Conservation (phyloP, 1,284 basidiomycete genomes). For the Amylostereum chailletii region DNA sequence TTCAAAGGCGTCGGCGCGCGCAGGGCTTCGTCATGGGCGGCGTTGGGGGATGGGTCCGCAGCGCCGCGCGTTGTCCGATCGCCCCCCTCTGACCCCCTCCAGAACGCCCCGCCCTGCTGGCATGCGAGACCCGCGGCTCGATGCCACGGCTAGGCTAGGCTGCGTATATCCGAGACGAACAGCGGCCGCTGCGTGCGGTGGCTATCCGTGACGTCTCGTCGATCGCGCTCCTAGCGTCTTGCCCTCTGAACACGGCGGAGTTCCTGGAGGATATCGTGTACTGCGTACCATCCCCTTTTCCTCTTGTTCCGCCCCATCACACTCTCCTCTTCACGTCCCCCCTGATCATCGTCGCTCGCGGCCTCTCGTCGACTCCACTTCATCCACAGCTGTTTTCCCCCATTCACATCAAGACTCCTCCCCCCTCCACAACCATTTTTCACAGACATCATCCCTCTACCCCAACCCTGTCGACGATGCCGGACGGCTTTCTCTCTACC, state of each 20-base stretch:
- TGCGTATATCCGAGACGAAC: slow-evolving; percentile 14
- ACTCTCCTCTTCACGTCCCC: background rate
- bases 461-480: background rate
- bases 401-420: background rate
- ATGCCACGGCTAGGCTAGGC: slow-evolving; percentile 31
- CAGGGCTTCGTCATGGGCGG: slow-evolving; percentile 17
- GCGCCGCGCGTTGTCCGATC: slow-evolving; percentile 21
- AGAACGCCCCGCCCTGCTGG: slow-evolving; percentile 14
- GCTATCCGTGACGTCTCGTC: slow-evolving; percentile 10
- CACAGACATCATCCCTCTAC: background rate
- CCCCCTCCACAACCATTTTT: background rate
- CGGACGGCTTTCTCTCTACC: too few relatives aligned
- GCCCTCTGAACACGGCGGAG: slow-evolving; percentile 9
- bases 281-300: slow-evolving; percentile 4
- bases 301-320: slow-evolving; percentile 5
- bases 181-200: slow-evolving; percentile 9
- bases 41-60: slow-evolving; percentile 24
- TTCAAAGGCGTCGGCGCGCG: too few relatives aligned
- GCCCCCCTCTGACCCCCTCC: slow-evolving; percentile 9
- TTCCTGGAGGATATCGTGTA: slow-evolving; percentile 12
- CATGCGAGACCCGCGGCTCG: slow-evolving; percentile 32
- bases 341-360: background rate
- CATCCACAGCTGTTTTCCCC: background rate
- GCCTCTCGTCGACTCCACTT: background rate
- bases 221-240: slow-evolving; percentile 14